These are phyloP conservation scores for Hemisphaericaspora subhashii DNA, from an alignment of 1,139 yeast genomes.

Conservation along the genomic window DNA sequence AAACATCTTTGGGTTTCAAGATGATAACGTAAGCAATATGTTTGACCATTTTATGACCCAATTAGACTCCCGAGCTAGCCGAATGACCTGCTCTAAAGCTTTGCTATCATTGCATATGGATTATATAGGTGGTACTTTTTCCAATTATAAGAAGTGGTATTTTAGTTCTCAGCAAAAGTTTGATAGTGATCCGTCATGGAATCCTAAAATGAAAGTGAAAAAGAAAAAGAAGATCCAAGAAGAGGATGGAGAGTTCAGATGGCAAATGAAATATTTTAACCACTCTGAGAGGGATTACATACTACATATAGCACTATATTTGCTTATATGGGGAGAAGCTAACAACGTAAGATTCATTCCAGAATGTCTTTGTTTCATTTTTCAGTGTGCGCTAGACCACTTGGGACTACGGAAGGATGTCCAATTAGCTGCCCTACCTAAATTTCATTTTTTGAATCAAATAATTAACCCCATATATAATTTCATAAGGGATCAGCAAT, in stretches of 20 bases:
- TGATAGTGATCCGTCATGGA: constrained; percentile 11
- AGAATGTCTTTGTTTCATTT: constrained; percentile 42
- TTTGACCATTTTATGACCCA: constrained; percentile 39
- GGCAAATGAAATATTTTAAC: constrained; percentile 20
- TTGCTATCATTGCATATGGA: constrained; percentile 39
- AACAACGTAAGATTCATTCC: constrained; percentile 45
- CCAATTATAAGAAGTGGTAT: constrained; percentile 46
- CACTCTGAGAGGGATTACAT: constrained; percentile 30
- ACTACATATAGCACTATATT: constrained; percentile 32
- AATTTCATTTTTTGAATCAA: constrained; percentile 31
- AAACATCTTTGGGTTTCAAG: constrained; percentile 33
- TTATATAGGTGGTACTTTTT: constrained; percentile 41
- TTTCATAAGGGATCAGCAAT: constrained; percentile 45
- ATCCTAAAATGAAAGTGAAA: constrained; percentile 6
- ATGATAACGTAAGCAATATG: constrained; percentile 37
- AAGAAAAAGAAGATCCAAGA: constrained; percentile 12
- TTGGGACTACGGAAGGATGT: constrained; percentile 7
- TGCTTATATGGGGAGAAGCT: constrained; percentile 47
- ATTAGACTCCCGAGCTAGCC: constrained; percentile 41
- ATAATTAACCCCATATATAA: constrained; percentile 49
- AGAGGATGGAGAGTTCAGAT: constrained; percentile 15
- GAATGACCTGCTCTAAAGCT: constrained; percentile 37
- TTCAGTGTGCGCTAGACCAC: constrained; percentile 31
- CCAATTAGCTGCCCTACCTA: constrained; percentile 8
- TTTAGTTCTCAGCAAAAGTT: constrained; percentile 28